Evolutionary conservation across 2,329 filamentous ascomycete genomes (phyloP), one percentile per base, ranked within the genome.

Genomic region (Penicillium sumatraense): DNA sequence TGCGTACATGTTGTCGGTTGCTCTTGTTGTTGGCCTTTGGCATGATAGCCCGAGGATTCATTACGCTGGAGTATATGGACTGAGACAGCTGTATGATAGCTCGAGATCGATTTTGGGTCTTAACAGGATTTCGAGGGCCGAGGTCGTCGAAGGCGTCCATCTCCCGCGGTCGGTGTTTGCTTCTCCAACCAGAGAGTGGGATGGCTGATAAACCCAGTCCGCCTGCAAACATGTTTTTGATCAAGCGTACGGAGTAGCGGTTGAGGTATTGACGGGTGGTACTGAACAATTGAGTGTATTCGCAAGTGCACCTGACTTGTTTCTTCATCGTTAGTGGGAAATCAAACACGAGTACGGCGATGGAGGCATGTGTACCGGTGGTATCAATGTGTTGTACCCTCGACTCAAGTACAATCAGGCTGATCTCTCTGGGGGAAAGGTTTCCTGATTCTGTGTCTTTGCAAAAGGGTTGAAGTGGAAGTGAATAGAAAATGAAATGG

Each of bases 131-230:
- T 31, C 24, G 13, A 14, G 42, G 42, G 8, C 4, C 1, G 9
- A 31, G 42, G 13, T 46, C 42, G 16, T 46, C 42, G 42, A 46
- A 46, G 10, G 42, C 42, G 16, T 46, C 27, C 26, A 46, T 29
- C 21, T 46, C 42, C 11, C 42, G 24, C 1, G 42, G 42, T 46
- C 42, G 8, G 13, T 46, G 42, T 46, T 46, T 46, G 26, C 42
- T 46, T 31, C 42, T 10, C 42, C 42, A 46, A 11, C 42, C 42
- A 8, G 42, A 46, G 6, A 46, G n/a, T 31, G 42, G 42, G 27
- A 46, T 46, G 13, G 14, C 26, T n/a, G 42, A 9, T 7, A 46
- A 14, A 20, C 42, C 26, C 16, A 46, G 40, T n/a, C 40, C 26
- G 27, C 42, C 42, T 21, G 26, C 13, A 46, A 46, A 46, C 42